These are phyloP conservation scores for Botrytis squamosa DNA, from an alignment of 2,329 filamentous ascomycete species.

Conservation along the genomic window DNA sequence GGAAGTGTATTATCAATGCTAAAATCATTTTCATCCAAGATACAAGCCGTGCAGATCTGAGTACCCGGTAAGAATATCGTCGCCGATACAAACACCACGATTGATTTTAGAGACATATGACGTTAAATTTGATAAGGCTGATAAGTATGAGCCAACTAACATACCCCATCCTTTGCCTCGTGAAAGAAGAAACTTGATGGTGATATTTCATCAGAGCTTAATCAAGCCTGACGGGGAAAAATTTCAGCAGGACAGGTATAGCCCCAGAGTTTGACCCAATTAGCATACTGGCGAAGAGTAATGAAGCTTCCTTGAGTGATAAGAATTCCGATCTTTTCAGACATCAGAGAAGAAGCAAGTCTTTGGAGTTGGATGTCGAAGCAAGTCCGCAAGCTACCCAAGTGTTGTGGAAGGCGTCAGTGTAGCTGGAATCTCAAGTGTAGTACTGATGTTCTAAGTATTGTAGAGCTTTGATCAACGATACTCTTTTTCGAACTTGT, in stretches of 20 bases:
- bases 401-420: background rate
- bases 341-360: background rate
- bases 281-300: no score
- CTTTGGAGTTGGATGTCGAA: background rate
- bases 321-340: background rate
- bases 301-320: background rate
- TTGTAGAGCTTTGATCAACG: no score
- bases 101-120: background rate
- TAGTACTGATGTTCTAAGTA: background rate
- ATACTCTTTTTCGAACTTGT: background rate
- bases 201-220: background rate
- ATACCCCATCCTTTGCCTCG: background rate
- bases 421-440: background rate
- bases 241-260: background rate
- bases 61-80: background rate
- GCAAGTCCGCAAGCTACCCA: background rate
- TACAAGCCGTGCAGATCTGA: background rate
- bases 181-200: background rate
- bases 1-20: background rate
- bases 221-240: background rate
- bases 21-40: background rate
- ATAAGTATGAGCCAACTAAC: background rate
- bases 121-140: no score
- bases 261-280: background rate
- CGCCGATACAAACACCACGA: background rate